phyloP scores from a whole-genome alignment of 73 alveolate species.

The Tetrahymena malaccensis region DNA sequence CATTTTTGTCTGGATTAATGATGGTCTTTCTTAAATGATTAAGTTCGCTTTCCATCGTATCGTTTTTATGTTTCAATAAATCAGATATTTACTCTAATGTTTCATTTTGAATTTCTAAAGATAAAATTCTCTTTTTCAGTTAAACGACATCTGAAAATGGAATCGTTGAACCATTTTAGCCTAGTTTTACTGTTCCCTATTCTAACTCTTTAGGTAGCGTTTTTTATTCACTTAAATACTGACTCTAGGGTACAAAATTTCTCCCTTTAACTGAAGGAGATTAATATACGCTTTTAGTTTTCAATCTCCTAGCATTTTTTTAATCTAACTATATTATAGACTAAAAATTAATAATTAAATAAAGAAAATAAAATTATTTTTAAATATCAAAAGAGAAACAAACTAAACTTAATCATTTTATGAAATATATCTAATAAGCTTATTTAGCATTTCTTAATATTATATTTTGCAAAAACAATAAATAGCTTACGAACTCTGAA shows the following conservation, averaged over 20 bases:
- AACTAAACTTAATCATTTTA: too few species aligned
- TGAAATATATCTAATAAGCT: too few species aligned
- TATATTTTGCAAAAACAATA: not conserved
- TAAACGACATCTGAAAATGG: not conserved
- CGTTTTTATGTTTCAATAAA: not conserved
- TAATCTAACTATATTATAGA: not conserved
- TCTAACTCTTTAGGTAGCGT: not conserved
- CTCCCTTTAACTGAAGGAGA: not conserved
- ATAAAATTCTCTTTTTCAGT: not conserved
- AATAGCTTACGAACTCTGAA: not conserved
- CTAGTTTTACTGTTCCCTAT: not conserved
- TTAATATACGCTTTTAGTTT: not conserved
- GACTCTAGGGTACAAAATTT: not conserved
- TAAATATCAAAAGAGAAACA: too few species aligned
- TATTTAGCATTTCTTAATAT: too few species aligned
- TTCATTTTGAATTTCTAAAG: not conserved
- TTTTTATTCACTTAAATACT: not conserved
- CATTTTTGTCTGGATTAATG: not conserved
- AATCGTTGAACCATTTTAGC: not conserved
- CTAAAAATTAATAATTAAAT: not conserved
- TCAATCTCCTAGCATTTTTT: not conserved
- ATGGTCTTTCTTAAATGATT: not conserved
- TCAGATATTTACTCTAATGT: not conserved
- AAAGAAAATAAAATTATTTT: not conserved
- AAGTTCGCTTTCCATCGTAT: not conserved